Base-by-base conservation (phyloP, 1,284 basidiomycete genomes). In the Fomitopsis schrenkii region DNA sequence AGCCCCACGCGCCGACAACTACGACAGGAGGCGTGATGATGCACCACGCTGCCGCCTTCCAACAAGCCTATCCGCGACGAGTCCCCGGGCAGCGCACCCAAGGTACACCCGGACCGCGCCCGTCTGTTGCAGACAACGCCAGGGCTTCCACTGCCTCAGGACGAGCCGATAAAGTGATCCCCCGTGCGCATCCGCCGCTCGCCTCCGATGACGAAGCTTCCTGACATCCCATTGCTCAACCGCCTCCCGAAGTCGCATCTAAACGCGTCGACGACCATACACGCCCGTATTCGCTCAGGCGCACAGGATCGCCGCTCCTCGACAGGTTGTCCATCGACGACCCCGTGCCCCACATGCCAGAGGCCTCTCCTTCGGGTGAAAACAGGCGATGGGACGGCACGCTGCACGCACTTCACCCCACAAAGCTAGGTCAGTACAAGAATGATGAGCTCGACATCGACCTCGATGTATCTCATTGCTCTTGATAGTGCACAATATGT, bases 251-350 rank as follows among this genome's bases (percentile, higher is more conserved):
- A 8, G 19, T 15, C 5, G 19, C 19, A 15, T 19, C 10, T 19
- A 19, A 33, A 2, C 36, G 45, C 33, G 52, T 45, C 48, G 36
- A 50, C 61, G 41, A 57, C 19, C 22, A 57, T 45, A 38, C 28
- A 10, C 38, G 66, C n/a, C 64, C 71, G 8, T 65, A 70, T 26
- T 74, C 75, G 55, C 28, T 52, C 5, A 70, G 69, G 15, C 75
- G 72, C 36, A 63, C 75, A 8, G 66, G 63, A 0, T 80, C 48
- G 28, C 33, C 77, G 0, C 65, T 80, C 30, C 63, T 80, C 35
- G 79, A 79, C 22, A 69, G 78, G 33, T 62, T 80, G 52, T 71
- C 67, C n/a, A 57, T 76, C 8, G 67, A 69, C n/a, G n/a, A n/a
- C n/a, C 35, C 50, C 7, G 6, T 26, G 7, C 58, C 69, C 41